phyloP scores from a whole-genome alignment of 2,329 filamentous ascomycete species.

The Pseudocercospora musae region DNA sequence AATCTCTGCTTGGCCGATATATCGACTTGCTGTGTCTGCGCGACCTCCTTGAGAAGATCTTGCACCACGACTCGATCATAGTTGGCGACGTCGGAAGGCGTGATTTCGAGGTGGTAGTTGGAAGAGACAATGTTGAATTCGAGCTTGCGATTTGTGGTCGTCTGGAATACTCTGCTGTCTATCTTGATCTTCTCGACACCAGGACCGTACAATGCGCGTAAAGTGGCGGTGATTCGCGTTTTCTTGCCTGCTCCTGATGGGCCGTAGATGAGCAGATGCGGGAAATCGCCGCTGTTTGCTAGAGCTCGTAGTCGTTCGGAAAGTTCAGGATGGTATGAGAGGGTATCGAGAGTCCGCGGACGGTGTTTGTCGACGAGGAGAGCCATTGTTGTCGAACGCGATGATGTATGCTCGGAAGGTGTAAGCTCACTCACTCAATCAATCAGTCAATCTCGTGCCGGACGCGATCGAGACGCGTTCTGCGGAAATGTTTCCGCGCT shows the following conservation, averaged over 20 bases:
- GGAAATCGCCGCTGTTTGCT: slow-evolving; percentile 94
- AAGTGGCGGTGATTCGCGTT: slow-evolving; percentile 88
- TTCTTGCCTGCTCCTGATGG: slow-evolving; percentile 97
- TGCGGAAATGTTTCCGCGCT: not conserved
- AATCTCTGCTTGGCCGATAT: slow-evolving; percentile 84
- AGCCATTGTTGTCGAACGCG: slow-evolving; percentile 48
- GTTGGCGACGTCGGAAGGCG: slow-evolving; percentile 91
- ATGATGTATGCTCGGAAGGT: not conserved
- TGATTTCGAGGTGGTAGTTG: slow-evolving; percentile 97
- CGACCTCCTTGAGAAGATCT: slow-evolving; percentile 93
- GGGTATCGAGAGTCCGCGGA: slow-evolving; percentile 68
- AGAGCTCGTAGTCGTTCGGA: slow-evolving; percentile 83
- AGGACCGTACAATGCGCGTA: slow-evolving; percentile 91
- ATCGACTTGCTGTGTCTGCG: slow-evolving; percentile 99
- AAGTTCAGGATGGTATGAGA: slow-evolving; percentile 86
- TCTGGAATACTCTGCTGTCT: slow-evolving; percentile 94
- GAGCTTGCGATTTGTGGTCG: slow-evolving; percentile 87
- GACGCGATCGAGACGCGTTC: not conserved
- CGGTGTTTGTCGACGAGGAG: slow-evolving; percentile 64
- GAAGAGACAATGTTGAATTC: slow-evolving; percentile 99
- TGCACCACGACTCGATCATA: slow-evolving; percentile 96
- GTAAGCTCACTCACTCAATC: not conserved
- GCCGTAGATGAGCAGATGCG: slow-evolving; percentile 94
- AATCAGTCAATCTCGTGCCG: not conserved
- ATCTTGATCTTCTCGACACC: slow-evolving; percentile 99